A percentile compares a stretch with the other conserved stretches of the same genome.
phyloP scores from a whole-genome alignment of 2,329 filamentous ascomycete species.

The Cercospora sp. region DNA sequence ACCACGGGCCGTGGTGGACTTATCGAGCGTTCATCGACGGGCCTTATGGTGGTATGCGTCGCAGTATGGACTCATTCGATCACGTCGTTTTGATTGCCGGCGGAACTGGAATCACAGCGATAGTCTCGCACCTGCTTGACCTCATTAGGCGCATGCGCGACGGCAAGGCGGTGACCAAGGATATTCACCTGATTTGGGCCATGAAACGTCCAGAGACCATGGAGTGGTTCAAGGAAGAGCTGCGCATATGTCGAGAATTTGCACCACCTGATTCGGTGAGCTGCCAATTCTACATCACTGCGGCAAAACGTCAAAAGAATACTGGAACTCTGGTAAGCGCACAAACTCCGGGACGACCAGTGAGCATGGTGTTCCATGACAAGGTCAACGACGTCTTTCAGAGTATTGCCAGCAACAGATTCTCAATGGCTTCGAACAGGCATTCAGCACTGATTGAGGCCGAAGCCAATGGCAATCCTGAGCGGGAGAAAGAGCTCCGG shows the following conservation, averaged over 20 bases:
- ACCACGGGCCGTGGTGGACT: constrained; percentile 85
- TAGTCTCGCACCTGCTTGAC: constrained; percentile 86
- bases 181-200: constrained; percentile 90
- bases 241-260: constrained; percentile 85
- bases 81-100: constrained; percentile 91
- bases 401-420: constrained; percentile 73
- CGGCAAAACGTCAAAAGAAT: constrained; percentile 60
- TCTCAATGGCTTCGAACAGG: constrained; percentile 51
- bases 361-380: constrained; percentile 78
- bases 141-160: constrained; percentile 97
- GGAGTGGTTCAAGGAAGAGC: constrained; percentile 96
- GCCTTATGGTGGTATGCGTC: constrained; percentile 90
- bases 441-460: constrained; percentile 81
- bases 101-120: constrained; percentile 89
- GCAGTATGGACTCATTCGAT: constrained; percentile 87
- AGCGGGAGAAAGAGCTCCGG: constrained; percentile 76
- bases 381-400: constrained; percentile 86
- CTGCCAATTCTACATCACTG: constrained; percentile 93
- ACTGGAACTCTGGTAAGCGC: constrained; percentile 55
- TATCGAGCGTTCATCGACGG: constrained; percentile 92
- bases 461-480: constrained; percentile 74
- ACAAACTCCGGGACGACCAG: constrained; percentile 55
- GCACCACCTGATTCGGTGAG: constrained; percentile 85
- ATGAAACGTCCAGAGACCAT: constrained; percentile 88
- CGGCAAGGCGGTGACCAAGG: constrained; percentile 87